Base-by-base conservation (phyloP, 164 flowering plant species). In the Malania oleifera region DNA sequence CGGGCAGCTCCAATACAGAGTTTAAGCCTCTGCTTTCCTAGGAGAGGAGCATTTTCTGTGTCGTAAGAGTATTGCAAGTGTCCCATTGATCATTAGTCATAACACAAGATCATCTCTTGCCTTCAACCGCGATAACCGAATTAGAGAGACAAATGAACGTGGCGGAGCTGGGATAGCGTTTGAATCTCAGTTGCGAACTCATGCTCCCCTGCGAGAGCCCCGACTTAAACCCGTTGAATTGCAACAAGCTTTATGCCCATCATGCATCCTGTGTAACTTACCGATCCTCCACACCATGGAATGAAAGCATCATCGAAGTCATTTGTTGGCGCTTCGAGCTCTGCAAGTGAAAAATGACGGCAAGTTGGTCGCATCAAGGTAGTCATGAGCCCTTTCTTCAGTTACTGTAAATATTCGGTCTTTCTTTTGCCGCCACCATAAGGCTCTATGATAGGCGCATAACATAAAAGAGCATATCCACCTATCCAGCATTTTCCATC, bases 201-300 rank as follows among this genome's bases (percentile, higher is more conserved):
- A 5, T 11, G 13, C 7, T n/a, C 39, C 11, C 67, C 61, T 19
- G 0, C n/a, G 0, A 3, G 67, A 64, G 23, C 29, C 49, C 7
- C 43, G 52, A 3, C 40, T 26, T 28, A 29, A 5, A n/a, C n/a
- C 15, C 44, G 44, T 17, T 56, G 48, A 14, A 60, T 38, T 12
- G 63, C 63, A 20, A 60, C 63, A 1, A 11, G 10, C 13, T 8
- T 31, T 11, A 7, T 24, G 1, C 37, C 47, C 38, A 50, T 28
- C n/a, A 35, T 38, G 46, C 15, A 12, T 0, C 67, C 67, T 22
- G 50, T 56, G 56, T 56, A 64, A 56, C 3, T 27, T 38, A 17
- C 57, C 61, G 24, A 56, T 1, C 62, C 72, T 13, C 72, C 72
- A 68, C 72, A 6, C 72, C 72, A 35, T 63, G 59, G 18, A n/a